phyloP scores from a whole-genome alignment of 2,329 filamentous ascomycete genomes.

The Ilyonectria sp. region DNA sequence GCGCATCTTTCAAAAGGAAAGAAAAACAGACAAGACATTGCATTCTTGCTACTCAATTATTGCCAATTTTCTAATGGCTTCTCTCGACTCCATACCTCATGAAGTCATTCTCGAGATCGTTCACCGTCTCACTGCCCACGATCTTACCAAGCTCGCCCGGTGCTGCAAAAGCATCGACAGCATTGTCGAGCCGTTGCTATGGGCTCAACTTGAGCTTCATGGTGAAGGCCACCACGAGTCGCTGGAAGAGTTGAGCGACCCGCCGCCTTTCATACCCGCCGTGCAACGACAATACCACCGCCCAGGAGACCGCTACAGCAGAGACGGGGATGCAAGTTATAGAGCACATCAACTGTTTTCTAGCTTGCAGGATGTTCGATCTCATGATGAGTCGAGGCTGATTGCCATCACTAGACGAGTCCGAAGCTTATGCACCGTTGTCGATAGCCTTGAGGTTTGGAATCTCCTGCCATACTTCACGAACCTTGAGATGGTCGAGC shows the following conservation, averaged over 20 bases:
- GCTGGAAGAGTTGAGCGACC: conserved; percentile 21
- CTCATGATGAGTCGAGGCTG: neutral
- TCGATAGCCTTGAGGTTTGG: conserved; percentile 24
- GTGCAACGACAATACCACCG: neutral
- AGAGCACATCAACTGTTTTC: neutral
- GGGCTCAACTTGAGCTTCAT: conserved; percentile 37
- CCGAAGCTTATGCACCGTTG: conserved; percentile 27
- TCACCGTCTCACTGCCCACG: neutral
- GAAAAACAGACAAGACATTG: too few relatives aligned
- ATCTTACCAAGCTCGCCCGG: neutral
- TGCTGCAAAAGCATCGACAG: conserved; percentile 18
- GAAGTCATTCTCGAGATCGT: neutral
- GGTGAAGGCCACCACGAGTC: conserved; percentile 33
- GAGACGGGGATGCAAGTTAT: neutral
- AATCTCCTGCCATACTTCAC: conserved; percentile 30
- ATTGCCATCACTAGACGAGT: conserved; percentile 15
- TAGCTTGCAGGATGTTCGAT: neutral
- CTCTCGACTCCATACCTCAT: neutral
- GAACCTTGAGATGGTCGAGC: conserved; percentile 31
- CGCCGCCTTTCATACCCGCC: conserved; percentile 1
- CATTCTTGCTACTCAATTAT: too few relatives aligned
- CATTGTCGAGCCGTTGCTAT: conserved; percentile 10
- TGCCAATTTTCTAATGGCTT: too few relatives aligned
- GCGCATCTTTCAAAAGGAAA: too few relatives aligned
- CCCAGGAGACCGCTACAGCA: too few relatives aligned